phyloP scores from a whole-genome alignment of 352 stramenopile genomes.

The Phytophthora constricta region DNA sequence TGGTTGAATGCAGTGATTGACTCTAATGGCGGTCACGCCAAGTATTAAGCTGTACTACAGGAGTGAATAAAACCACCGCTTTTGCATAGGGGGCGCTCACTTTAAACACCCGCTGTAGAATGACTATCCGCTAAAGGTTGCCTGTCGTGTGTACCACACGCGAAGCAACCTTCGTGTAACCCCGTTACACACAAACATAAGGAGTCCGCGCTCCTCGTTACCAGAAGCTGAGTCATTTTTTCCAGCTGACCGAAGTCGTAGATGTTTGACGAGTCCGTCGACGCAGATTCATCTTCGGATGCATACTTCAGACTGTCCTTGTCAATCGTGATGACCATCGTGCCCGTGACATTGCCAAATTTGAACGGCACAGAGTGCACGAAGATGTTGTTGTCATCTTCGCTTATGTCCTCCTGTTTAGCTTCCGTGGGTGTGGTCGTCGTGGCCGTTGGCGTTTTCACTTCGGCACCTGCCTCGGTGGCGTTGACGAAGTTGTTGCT shows the following conservation, averaged over 20 bases:
- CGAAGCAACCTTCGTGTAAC: too few relatives aligned
- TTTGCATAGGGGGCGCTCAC: too few relatives aligned
- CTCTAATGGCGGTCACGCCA: too few relatives aligned
- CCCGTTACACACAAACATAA: not conserved
- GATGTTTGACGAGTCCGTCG: not conserved
- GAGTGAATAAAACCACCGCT: too few relatives aligned
- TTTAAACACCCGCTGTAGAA: too few relatives aligned
- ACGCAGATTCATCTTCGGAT: not conserved
- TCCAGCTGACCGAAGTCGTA: not conserved
- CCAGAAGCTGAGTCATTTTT: not conserved
- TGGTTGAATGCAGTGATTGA: too few relatives aligned
- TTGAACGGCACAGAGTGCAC: conserved; percentile 3
- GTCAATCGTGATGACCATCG: conserved; percentile 2
- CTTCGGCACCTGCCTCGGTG: not conserved
- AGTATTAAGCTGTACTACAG: too few relatives aligned
- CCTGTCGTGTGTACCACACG: too few relatives aligned
- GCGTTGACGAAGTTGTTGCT: not conserved
- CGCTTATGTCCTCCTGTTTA: not conserved
- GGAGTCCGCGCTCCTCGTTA: not conserved
- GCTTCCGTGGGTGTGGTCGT: not conserved
- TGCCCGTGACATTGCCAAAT: not conserved
- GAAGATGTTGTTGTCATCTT: not conserved
- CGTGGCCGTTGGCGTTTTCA: not conserved
- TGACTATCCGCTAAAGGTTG: too few relatives aligned
- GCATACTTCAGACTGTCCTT: conserved; percentile 1